Evolutionary conservation across 2,329 filamentous ascomycete genomes (phyloP), one percentile per base, ranked within the genome.

Genomic region (Aureobasidium musti): DNA sequence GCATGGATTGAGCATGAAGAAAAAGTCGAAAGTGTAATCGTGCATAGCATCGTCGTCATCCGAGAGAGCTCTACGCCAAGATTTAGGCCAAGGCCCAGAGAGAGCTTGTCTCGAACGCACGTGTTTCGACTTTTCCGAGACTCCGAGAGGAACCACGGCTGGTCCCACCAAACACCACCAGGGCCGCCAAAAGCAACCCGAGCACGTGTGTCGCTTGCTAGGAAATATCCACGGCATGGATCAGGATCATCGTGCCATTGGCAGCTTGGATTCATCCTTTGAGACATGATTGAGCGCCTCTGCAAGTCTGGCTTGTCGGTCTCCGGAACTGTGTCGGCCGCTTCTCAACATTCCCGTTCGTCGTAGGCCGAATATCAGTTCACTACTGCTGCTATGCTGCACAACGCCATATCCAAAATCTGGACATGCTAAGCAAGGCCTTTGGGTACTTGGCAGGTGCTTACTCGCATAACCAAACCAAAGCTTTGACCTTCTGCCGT

Each of bases 41-140:
- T 47, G 57, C 57, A 47, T 47, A 61, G 19, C 57, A 23, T 13
- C 35, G 37, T 37, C 57, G 43, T 49, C 57, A 49, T 61, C 13
- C 21, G 57, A 30, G 21, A 35, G 7, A 61, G 30, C 23, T 45
- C 26, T 1, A n/a, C 5, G 47, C 47, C 49, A 52, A 28, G 26
- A 11, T 14, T 50, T 50, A 17, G 43, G 57, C 28, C 28, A 37
- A 61, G 43, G 26, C 13, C 57, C 57, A 61, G 11, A 28, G 19
- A 61, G 11, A 61, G 57, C 57, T 61, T 61, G 57, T 61, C 57
- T 47, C n/a, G 21, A 5, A 28, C 28, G 57, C 57, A 61, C 57
- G 57, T 61, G 57, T 61, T 30, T 21, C 17, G 3, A 26, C 23
- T 2, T 1, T 5, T 3, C 13, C 13, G 8, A 13, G 13, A 11